A percentile compares a stretch with the other conserved stretches of the same genome.
Evolutionary conservation across 331 rosid genomes (phyloP).

Genomic region (Arachis monticola): DNA sequence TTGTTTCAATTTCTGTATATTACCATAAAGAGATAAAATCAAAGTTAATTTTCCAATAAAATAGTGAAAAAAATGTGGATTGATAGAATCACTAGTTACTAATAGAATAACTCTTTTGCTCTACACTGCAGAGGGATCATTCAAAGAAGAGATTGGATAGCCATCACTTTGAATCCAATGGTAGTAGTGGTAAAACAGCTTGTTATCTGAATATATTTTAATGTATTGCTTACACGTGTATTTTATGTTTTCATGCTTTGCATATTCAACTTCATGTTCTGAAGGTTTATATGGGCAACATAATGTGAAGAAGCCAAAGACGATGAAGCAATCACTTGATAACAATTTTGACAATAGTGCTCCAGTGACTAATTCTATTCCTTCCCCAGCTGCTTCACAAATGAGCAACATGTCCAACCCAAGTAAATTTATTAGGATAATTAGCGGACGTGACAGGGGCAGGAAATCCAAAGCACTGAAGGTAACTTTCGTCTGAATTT

Average conservation of each 20-base stretch:
- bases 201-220: slow-evolving; percentile 24
- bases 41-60: no score
- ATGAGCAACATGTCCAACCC: slow-evolving; percentile 90
- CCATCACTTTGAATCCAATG: slow-evolving; percentile 83
- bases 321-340: slow-evolving; percentile 72
- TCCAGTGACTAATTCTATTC: slow-evolving; percentile 75
- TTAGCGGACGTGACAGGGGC: slow-evolving; percentile 89
- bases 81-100: neutral
- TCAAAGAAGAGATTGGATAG: slow-evolving; percentile 78
- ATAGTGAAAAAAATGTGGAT: no score
- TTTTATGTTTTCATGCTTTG: slow-evolving; percentile 28
- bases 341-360: slow-evolving; percentile 69
- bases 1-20: no score
- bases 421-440: slow-evolving; percentile 81
- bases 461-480: slow-evolving; percentile 72
- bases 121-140: slow-evolving; percentile 78
- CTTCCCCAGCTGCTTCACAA: slow-evolving; percentile 96
- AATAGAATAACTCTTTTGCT: slow-evolving; percentile 23
- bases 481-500: slow-evolving; percentile 56
- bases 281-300: slow-evolving; percentile 83
- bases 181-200: slow-evolving; percentile 67
- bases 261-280: slow-evolving; percentile 36
- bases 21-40: no score
- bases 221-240: slow-evolving; percentile 6
- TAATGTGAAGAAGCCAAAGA: slow-evolving; percentile 77